A percentile compares a stretch with the other conserved stretches of the same genome.
Evolutionary conservation across 331 rosid species (phyloP).

Genomic region (Telfairia occidentalis): DNA sequence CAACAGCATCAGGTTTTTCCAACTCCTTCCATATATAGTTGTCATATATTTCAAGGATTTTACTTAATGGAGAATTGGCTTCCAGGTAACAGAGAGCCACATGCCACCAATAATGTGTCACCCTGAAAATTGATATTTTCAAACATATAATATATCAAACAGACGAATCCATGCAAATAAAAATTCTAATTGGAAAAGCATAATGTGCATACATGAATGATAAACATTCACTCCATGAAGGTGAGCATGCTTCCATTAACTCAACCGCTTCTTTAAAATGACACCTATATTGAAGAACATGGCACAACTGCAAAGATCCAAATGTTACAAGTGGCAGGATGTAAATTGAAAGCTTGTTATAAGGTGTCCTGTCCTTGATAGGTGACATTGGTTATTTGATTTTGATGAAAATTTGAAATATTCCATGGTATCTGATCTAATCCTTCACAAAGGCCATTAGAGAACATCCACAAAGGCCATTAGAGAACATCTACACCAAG

Average conservation of each 20-base stretch:
- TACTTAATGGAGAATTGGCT: slow-evolving; percentile 49
- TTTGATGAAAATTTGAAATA: neutral
- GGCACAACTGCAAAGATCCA: slow-evolving; percentile 59
- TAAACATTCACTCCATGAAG: slow-evolving; percentile 49
- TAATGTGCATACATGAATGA: slow-evolving; percentile 53
- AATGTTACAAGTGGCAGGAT: slow-evolving; percentile 9
- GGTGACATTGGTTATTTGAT: neutral
- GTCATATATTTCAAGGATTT: slow-evolving; percentile 52
- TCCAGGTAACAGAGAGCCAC: slow-evolving; percentile 84
- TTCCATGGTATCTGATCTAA: neutral
- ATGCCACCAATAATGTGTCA: slow-evolving; percentile 98
- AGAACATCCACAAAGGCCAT: neutral
- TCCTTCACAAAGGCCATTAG: too few relatives aligned
- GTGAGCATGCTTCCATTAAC: slow-evolving; percentile 73
- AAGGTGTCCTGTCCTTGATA: neutral
- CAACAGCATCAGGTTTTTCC: slow-evolving; percentile 37
- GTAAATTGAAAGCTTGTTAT: neutral
- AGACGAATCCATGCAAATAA: neutral
- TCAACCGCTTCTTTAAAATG: slow-evolving; percentile 67
- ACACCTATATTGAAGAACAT: slow-evolving; percentile 69
- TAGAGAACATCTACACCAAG: neutral
- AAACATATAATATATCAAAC: slow-evolving; percentile 7
- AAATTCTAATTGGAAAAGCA: neutral
- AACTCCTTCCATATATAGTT: slow-evolving; percentile 73
- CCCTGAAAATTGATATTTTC: slow-evolving; percentile 28